Percentiles rank a stretch among this genome's conserved stretches.
Evolutionary conservation across 2,329 filamentous ascomycete genomes (phyloP).

Genomic region (Neodidymelliopsis sp.): DNA sequence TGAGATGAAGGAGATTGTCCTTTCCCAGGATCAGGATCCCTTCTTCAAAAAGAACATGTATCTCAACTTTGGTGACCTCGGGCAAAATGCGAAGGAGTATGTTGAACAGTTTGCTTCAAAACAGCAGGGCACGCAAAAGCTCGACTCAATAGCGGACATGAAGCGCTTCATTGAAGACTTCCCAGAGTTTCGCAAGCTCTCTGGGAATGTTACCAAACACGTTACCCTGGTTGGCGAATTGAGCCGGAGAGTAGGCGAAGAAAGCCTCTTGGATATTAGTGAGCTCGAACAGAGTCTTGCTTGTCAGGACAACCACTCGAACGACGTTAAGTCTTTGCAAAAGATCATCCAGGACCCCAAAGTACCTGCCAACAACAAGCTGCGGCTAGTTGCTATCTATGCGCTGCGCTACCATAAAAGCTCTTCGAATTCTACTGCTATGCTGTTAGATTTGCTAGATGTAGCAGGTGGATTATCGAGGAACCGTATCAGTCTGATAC

Average conservation of each 20-base stretch:
- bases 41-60: constrained; percentile 99
- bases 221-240: constrained; percentile 95
- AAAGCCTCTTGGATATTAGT: constrained; percentile 92
- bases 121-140: constrained; percentile 94
- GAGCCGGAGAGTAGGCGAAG: constrained; percentile 83
- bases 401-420: constrained; percentile 90
- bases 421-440: constrained; percentile 80
- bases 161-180: constrained; percentile 99
- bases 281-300: constrained; percentile 96
- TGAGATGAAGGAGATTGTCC: constrained; percentile 90
- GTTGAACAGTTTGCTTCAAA: constrained; percentile 98
- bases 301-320: constrained; percentile 93
- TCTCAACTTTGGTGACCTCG: constrained; percentile 93
- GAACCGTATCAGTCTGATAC: constrained; percentile 78
- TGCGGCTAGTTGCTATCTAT: constrained; percentile 92
- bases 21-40: constrained; percentile 95
- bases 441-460: constrained; percentile 84
- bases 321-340: constrained; percentile 92
- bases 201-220: constrained; percentile 97
- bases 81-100: constrained; percentile 97
- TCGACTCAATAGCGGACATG: constrained; percentile 98
- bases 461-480: constrained; percentile 83
- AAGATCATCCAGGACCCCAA: constrained; percentile 80
- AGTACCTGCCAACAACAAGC: constrained; percentile 82
- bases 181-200: constrained; percentile 95